Evolutionary conservation across 805 yeast species (phyloP), one percentile per base, ranked within the genome.

Genomic region (Ogataea degrootiae): DNA sequence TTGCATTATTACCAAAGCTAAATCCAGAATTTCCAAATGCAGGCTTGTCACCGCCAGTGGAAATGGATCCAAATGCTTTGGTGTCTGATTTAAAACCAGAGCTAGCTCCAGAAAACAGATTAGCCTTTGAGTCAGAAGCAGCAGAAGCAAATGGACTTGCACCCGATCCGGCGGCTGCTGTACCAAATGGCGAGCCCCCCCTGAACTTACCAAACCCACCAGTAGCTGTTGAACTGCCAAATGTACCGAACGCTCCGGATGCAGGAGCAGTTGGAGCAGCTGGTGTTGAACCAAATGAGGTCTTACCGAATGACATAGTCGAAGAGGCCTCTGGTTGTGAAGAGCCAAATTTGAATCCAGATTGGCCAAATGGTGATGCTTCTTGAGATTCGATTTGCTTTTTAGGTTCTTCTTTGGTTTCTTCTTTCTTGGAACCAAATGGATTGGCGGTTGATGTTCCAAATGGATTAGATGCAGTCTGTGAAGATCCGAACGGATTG

Each of bases 151-250:
- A 36, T 8, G 44, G 39, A 17, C 23, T 37, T 37, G 14, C 29
- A 17, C 9, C 15, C 21, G 23, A 6, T 15, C 35, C 37, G 12
- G 15, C 6, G 7, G 15, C 17, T 34, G 19, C 23, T 5, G 37
- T 5, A 8, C 41, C 45, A 31, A 43, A 37, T 29, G 45, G 31
- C 7, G 45, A 33, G 8, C 12, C 8, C 12, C 11, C 11, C 5
- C 3, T 15, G 22, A 4, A 14, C 5, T 46, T 46, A 22, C 56
- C 58, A 39, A 55, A 49, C 2, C 54, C 34, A 37, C 64, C 63
- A 50, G 42, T 17, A 11, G 12, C 42, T 8, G 29, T 37, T 5
- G 49, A 23, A n/a, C 49, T 34, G 33, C 49, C 46, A 21, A 57
- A 40, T n/a, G 39, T 29, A 8, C 55, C 60, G 43, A 55, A 58